These are phyloP conservation scores for Colletotrichum tropicale DNA, from an alignment of 2,329 filamentous ascomycete genomes.

Conservation along the genomic window DNA sequence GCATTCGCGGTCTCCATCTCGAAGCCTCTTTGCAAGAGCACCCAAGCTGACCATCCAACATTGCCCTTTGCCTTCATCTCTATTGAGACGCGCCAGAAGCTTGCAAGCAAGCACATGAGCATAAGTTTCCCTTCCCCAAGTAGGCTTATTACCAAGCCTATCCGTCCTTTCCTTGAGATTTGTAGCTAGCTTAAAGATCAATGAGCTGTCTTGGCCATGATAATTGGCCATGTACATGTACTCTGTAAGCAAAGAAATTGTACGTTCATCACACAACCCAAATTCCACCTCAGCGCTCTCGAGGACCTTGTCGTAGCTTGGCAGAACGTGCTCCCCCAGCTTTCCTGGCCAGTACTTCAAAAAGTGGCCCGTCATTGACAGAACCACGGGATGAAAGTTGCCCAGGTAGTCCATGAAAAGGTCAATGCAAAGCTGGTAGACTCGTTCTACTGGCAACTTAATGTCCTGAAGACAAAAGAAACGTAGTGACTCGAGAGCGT, in stretches of 20 bases:
- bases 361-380: not conserved
- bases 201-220: not conserved
- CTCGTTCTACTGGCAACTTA: not conserved
- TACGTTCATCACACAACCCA: not conserved
- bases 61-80: not conserved
- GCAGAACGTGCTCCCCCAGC: not conserved
- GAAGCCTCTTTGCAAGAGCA: not conserved
- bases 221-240: not conserved
- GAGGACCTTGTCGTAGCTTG: not conserved
- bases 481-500: not conserved
- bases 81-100: not conserved
- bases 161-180: not conserved
- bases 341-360: not conserved
- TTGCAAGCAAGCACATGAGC: not conserved
- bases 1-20: not conserved
- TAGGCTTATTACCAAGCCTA: not conserved
- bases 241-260: not conserved
- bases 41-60: not conserved
- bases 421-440: not conserved
- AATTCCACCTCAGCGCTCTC: not conserved
- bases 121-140: not conserved
- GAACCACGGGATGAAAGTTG: not conserved
- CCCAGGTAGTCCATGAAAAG: not conserved
- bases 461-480: not conserved
- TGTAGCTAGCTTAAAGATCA: not conserved